Base-by-base conservation (phyloP, 1,139 yeast genomes). In the Debaryomyces coudertii region DNA sequence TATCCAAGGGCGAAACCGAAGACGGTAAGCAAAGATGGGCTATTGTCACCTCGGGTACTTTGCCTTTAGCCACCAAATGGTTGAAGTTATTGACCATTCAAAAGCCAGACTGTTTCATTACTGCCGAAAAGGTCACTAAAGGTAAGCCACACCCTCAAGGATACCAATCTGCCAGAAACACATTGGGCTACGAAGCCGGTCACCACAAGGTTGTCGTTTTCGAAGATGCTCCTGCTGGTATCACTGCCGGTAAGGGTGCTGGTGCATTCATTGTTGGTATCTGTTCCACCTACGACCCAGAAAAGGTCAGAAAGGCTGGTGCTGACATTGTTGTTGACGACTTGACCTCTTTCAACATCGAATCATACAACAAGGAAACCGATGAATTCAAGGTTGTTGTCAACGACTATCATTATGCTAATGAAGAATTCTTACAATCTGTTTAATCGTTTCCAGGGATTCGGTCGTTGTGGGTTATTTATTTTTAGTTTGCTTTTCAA, bases 101-200 rank as follows among this genome's bases (percentile, higher is more conserved):
- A 52, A 71, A 76, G 65, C 95, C 96, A 47, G 81, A 82, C 54
- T 77, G 81, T 47, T 87, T 87, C 73, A 84, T 87, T 60, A 85
- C 93, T 36, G 93, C 95, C 46, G 90, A 85, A 66, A 79, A 82
- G 68, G 92, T 87, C 50, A 69, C 79, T 50, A 75, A 79, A 61
- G 95, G 95, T 63, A 86, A 86, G 74, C 96, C 96, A 41, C 79
- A 87, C 66, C 96, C 96, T 22, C 82, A 83, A 72, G 95, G 95
- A 46, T 88, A 88, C 77, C 71, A 77, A 64, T 65, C 71, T 58
- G 88, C 87, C 55, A 79, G 87, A 73, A 67, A 78, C 60, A 70
- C 80, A 49, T 72, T 83, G 57, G 82, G 85, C 36, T 74, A 73
- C 63, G 76, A 78, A 53, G 62, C 68, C 49, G 65, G 58, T 12